Percentiles rank a stretch among this genome's conserved stretches.
phyloP scores from a whole-genome alignment of 768 basidiomycete species.

The Lactifluus echinatus region DNA sequence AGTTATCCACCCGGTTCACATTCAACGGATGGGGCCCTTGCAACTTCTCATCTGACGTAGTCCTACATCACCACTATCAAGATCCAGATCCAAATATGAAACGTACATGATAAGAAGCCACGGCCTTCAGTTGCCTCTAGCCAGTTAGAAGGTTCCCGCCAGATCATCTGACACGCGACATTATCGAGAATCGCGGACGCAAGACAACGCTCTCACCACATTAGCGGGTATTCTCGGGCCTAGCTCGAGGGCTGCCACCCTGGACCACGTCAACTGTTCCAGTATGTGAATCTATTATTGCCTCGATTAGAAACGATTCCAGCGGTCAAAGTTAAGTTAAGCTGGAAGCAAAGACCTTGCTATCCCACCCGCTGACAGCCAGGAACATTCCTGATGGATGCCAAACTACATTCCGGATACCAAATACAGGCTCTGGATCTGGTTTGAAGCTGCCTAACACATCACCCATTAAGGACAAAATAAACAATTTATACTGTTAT shows the following conservation, averaged over 20 bases:
- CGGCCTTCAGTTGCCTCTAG: constrained; percentile 72
- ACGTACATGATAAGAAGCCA: constrained; percentile 80
- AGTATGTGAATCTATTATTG: constrained; percentile 64
- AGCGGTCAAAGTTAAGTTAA: neutral
- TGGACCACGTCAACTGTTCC: constrained; percentile 68
- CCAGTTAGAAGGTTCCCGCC: constrained; percentile 86
- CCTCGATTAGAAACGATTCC: neutral
- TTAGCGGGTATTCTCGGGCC: constrained; percentile 46
- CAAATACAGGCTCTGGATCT: constrained; percentile 71
- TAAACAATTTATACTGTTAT: constrained; percentile 63
- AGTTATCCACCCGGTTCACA: constrained; percentile 44
- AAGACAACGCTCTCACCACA: constrained; percentile 37
- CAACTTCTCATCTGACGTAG: constrained; percentile 51
- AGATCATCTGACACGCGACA: constrained; percentile 47
- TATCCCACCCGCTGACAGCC: constrained; percentile 82
- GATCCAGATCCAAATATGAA: neutral
- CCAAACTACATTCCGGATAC: constrained; percentile 73
- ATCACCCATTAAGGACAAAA: constrained; percentile 60
- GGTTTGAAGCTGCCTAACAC: constrained; percentile 60
- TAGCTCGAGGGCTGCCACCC: constrained; percentile 53
- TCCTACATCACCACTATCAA: neutral
- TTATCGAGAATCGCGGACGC: neutral
- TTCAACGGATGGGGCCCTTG: constrained; percentile 47
- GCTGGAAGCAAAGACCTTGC: constrained; percentile 68
- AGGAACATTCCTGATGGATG: constrained; percentile 80